Conservation (phyloP, 2,329 filamentous ascomycete genomes). For the Chaetoscypha palmicola region DNA sequence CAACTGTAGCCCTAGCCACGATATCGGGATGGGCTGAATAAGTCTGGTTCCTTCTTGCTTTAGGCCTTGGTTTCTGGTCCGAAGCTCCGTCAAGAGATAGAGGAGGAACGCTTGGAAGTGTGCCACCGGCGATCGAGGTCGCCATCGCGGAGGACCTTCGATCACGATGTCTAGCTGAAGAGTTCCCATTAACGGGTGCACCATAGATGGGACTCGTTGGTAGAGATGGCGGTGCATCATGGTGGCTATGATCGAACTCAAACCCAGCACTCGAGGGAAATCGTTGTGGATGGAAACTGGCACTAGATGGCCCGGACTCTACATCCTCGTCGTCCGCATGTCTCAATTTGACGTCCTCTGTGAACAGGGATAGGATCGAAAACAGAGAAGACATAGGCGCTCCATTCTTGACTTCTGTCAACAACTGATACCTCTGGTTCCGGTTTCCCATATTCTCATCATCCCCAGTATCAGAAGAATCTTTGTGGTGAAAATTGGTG, state of each 20-base stretch:
- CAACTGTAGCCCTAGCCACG: conserved; percentile 88
- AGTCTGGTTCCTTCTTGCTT: conserved; percentile 41
- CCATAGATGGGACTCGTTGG: conserved; percentile 28
- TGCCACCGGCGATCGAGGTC: conserved; percentile 30
- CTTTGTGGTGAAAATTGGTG: conserved; percentile 36
- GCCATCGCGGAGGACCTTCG: conserved; percentile 25
- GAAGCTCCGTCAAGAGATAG: conserved; percentile 56
- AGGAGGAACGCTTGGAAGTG: conserved; percentile 60
- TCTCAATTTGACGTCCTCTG: conserved; percentile 81
- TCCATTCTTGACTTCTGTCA: conserved; percentile 96
- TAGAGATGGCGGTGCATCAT: conserved; percentile 28
- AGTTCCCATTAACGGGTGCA: conserved; percentile 21
- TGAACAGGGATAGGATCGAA: conserved; percentile 94
- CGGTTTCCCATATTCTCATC: conserved; percentile 51
- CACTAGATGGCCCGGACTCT: conserved; percentile 33
- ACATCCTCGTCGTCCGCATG: conserved; percentile 52
- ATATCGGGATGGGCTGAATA: conserved; percentile 94
- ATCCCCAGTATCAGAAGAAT: conserved; percentile 61
- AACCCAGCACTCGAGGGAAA: conserved; percentile 24
- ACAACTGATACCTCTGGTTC: conserved; percentile 82
- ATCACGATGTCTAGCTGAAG: conserved; percentile 50
- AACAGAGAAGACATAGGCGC: conserved; percentile 98
- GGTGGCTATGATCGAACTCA: conserved; percentile 21
- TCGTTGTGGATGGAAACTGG: conserved; percentile 25
- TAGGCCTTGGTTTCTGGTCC: conserved; percentile 22